Conservation (phyloP, 2,329 filamentous ascomycete genomes). For the Celoporthe dispersa region DNA sequence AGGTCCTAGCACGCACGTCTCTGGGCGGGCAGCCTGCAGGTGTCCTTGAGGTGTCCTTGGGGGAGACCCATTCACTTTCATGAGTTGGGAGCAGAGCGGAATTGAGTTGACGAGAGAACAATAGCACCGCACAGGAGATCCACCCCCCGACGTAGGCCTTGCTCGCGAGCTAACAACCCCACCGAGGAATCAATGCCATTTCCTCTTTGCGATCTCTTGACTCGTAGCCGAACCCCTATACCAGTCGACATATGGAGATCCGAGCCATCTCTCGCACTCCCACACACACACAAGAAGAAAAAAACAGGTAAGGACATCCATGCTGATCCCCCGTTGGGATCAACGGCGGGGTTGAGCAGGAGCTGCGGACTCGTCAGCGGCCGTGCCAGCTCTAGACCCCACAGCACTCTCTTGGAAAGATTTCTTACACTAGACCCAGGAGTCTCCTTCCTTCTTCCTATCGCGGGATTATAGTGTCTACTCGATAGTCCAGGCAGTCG, state of each 20-base stretch:
- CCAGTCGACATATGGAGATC: background rate
- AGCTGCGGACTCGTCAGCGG: background rate
- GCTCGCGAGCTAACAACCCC: background rate
- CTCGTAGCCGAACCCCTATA: background rate
- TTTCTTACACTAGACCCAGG: background rate
- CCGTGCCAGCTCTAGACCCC: background rate
- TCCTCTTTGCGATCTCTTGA: background rate
- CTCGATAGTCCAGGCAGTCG: background rate
- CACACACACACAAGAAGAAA: too few species aligned
- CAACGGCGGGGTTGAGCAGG: background rate
- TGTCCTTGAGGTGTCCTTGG: too few species aligned
- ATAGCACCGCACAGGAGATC: background rate
- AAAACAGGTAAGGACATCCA: background rate
- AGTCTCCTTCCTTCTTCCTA: background rate
- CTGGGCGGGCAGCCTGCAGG: background rate
- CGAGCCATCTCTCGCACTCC: background rate
- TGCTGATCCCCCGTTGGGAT: background rate
- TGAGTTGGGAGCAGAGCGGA: background rate
- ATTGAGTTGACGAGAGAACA: background rate
- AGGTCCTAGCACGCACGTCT: background rate
- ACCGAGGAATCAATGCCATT: background rate
- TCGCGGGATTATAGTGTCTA: background rate
- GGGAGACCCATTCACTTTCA: background rate
- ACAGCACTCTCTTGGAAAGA: background rate
- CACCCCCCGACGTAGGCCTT: slow-evolving; percentile 1